These are phyloP conservation scores for Casuarina cunninghamiana DNA, from an alignment of 306 rosid species.

Conservation along the genomic window DNA sequence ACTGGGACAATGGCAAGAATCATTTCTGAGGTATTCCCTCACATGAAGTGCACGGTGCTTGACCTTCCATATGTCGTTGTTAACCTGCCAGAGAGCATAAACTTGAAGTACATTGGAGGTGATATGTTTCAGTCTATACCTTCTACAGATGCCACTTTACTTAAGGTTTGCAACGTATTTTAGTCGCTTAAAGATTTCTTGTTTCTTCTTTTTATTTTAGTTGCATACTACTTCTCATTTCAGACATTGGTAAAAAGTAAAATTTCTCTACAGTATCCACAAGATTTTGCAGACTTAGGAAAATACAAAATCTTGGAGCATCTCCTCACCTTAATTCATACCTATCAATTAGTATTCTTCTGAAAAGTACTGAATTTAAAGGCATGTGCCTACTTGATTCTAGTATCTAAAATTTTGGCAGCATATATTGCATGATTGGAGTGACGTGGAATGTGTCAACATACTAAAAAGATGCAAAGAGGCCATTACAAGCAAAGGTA, in stretches of 20 bases:
- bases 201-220: no score
- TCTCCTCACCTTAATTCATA: no score
- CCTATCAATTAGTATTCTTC: no score
- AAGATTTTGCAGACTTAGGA: no score
- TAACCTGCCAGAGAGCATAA: constrained; percentile 18
- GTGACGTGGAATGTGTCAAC: constrained; percentile 41
- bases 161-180: constrained; percentile 32
- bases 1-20: constrained; percentile 34
- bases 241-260: no score
- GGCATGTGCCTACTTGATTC: not conserved
- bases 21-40: constrained; percentile 44
- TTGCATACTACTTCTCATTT: no score
- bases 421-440: constrained; percentile 43
- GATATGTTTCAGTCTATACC: constrained; percentile 55
- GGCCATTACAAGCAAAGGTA: constrained; percentile 39
- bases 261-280: no score
- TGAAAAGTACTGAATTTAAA: no score
- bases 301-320: no score
- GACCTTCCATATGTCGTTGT: constrained; percentile 54
- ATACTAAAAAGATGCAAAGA: constrained; percentile 50
- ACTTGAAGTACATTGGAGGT: constrained; percentile 50
- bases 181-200: no score
- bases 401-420: constrained; percentile 7
- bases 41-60: constrained; percentile 46
- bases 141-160: constrained; percentile 43